Conservation (phyloP, 371 early-diverging fungal species). For the Homolaphlyctis polyrhiza region DNA sequence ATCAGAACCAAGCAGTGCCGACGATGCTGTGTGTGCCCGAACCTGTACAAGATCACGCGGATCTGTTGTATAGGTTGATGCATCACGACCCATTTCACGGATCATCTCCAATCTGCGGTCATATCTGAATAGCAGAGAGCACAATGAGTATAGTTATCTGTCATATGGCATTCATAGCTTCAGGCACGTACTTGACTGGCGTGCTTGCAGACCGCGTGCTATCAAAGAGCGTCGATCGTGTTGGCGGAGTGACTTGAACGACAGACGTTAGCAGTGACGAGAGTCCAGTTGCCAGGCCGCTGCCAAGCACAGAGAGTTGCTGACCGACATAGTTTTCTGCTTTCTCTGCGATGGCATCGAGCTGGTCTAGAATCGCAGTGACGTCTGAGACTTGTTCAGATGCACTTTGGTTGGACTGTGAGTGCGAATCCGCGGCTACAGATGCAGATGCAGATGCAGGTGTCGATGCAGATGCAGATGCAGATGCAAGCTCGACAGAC, state of each 20-base stretch:
- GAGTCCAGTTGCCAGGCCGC: not conserved
- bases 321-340: slow-evolving; percentile 2
- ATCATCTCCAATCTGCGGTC: slow-evolving; percentile 30
- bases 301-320: not conserved
- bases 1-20: not conserved
- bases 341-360: slow-evolving; percentile 6
- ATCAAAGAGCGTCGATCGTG: not conserved
- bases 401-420: too few species aligned
- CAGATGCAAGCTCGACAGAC: too few species aligned
- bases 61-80: slow-evolving; percentile 21
- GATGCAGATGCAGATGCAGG: too few species aligned
- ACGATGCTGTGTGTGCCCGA: not conserved
- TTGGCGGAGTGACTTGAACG: not conserved
- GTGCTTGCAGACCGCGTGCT: too few species aligned
- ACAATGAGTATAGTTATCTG: not conserved
- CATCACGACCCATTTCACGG: slow-evolving; percentile 16
- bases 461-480: too few species aligned
- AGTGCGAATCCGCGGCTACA: too few species aligned
- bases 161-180: not conserved
- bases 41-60: slow-evolving; percentile 15
- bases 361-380: slow-evolving; percentile 1
- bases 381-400: too few species aligned
- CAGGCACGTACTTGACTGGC: not conserved
- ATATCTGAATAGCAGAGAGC: slow-evolving; percentile 15
- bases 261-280: not conserved